Conservation (phyloP, 371 early-diverging fungal genomes). For the Apophysomyces ossiformis region DNA sequence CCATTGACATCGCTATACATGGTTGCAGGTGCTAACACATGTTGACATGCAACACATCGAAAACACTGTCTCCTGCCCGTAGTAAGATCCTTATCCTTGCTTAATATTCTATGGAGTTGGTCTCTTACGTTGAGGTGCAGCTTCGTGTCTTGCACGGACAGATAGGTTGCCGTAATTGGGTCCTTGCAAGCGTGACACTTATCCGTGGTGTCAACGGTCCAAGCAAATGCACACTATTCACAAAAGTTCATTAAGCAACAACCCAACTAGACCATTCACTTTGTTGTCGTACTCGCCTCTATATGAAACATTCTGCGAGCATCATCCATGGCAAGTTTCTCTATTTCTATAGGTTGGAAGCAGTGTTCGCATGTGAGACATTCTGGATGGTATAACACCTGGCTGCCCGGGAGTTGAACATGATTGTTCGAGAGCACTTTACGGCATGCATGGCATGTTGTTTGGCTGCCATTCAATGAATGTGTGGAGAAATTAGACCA, state of each 20-base stretch:
- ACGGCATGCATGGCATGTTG: conserved; percentile 33
- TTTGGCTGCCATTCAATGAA: not conserved
- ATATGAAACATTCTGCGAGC: conserved; percentile 37
- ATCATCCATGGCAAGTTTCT: conserved; percentile 35
- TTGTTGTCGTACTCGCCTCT: conserved; percentile 22
- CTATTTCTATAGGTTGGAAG: conserved; percentile 32
- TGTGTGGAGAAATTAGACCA: no score
- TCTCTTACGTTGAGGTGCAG: conserved; percentile 35
- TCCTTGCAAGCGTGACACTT: conserved; percentile 26
- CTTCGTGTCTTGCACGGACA: conserved; percentile 22
- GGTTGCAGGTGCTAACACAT: conserved; percentile 34
- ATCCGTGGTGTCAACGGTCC: not conserved
- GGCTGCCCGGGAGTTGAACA: conserved; percentile 35
- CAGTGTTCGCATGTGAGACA: conserved; percentile 44
- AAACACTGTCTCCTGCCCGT: conserved; percentile 36
- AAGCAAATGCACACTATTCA: conserved; percentile 24
- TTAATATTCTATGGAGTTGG: conserved; percentile 1
- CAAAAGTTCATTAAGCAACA: not conserved
- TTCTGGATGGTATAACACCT: conserved; percentile 37
- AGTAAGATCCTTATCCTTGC: not conserved
- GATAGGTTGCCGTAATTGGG: conserved; percentile 28
- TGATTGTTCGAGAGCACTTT: conserved; percentile 37
- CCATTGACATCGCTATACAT: conserved; percentile 37
- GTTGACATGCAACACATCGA: conserved; percentile 40
- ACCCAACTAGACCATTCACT: not conserved